Evolutionary conservation across 108 stramenopile species (phyloP).

Genomic region (Ochromonas danica): DNA sequence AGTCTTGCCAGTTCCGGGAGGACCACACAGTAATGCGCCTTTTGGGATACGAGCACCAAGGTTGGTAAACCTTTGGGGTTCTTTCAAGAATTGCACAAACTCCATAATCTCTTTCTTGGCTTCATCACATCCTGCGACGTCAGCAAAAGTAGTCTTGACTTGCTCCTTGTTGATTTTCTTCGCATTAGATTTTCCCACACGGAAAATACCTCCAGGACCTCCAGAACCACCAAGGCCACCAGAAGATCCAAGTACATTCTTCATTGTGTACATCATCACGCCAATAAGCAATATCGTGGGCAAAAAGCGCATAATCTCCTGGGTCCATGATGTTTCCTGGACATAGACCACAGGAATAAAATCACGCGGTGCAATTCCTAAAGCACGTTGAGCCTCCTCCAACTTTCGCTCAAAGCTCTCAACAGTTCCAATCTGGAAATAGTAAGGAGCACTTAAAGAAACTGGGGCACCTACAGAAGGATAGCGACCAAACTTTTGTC

Average conservation of each 20-base stretch:
- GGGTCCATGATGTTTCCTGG: constrained; percentile 74
- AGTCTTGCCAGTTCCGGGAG: constrained; percentile 96
- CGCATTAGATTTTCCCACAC: constrained; percentile 41
- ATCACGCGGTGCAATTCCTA: constrained; percentile 74
- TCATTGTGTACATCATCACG: constrained; percentile 68
- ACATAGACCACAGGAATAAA: constrained; percentile 93
- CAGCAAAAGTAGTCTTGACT: constrained; percentile 70
- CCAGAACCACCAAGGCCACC: constrained; percentile 63
- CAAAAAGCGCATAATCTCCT: constrained; percentile 65
- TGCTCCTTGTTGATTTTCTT: constrained; percentile 53
- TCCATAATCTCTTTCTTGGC: constrained; percentile 98
- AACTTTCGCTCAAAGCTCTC: constrained; percentile 95
- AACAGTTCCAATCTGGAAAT: constrained; percentile 93
- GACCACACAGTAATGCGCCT: constrained; percentile 87
- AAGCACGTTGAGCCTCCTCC: constrained; percentile 75
- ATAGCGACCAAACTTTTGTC: neutral
- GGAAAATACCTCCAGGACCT: constrained; percentile 69
- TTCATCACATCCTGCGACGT: constrained; percentile 98
- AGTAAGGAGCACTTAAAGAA: constrained; percentile 57
- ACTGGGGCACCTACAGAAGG: neutral
- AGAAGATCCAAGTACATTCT: constrained; percentile 72
- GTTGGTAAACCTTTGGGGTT: constrained; percentile 77
- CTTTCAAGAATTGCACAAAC: constrained; percentile 94
- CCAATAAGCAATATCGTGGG: constrained; percentile 69
- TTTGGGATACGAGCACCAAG: constrained; percentile 95